Conservation (phyloP, 257 asterid genomes). For the Petrea volubilis region DNA sequence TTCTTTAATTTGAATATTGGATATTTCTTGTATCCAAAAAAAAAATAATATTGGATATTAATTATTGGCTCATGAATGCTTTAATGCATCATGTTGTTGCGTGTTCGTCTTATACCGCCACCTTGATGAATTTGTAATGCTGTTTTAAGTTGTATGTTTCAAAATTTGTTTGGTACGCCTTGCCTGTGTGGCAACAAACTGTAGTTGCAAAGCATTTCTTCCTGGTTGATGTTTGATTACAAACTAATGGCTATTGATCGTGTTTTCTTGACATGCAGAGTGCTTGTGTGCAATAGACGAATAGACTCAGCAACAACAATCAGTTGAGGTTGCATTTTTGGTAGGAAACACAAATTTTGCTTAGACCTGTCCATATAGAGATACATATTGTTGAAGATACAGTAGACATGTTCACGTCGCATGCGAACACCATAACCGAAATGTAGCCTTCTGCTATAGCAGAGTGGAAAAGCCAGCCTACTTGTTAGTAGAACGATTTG, state of each 20-base stretch:
- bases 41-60: too few relatives aligned
- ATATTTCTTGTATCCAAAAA: too few relatives aligned
- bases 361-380: constrained; percentile 11
- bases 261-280: constrained; percentile 46
- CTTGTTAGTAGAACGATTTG: background rate
- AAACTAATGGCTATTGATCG: constrained; percentile 22
- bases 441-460: too few relatives aligned
- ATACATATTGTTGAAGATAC: constrained; percentile 6
- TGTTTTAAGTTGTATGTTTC: too few relatives aligned
- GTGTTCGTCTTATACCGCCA: too few relatives aligned
- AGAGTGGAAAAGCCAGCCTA: background rate
- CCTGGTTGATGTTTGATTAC: background rate
- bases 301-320: constrained; percentile 18
- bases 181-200: too few relatives aligned
- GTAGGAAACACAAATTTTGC: constrained; percentile 13
- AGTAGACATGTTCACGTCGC: background rate
- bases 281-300: constrained; percentile 58
- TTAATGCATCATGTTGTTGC: too few relatives aligned
- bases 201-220: constrained; percentile 11
- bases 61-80: too few relatives aligned
- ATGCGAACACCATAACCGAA: too few relatives aligned
- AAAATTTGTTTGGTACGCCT: too few relatives aligned
- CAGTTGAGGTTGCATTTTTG: background rate
- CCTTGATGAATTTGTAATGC: too few relatives aligned
- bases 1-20: too few relatives aligned